Base-by-base conservation (phyloP, 2,329 filamentous ascomycete species). In the Apiospora arundinis region DNA sequence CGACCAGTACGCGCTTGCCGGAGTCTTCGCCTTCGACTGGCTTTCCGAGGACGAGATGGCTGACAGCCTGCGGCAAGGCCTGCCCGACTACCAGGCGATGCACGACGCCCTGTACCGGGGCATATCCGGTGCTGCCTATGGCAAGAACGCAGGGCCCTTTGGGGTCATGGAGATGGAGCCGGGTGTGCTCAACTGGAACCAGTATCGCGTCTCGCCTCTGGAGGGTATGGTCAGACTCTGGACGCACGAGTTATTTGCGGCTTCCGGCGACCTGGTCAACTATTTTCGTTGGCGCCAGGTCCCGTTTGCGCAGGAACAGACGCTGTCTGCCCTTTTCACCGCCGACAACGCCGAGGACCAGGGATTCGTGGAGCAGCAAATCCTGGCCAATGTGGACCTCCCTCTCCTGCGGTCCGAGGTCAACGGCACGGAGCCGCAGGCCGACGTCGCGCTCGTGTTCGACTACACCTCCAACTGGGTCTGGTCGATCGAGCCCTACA, bases 111-210 rank as follows among this genome's bases (percentile, higher is more conserved):
- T 75, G n/a, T 76, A 76, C 69, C 69, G 74, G 37, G 72, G 74
- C 45, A 63, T 76, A 18, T 70, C 75, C 12, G 75, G 75, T 7
- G 74, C 74, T 4, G 75, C 75, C 6, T 75, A 76, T 37, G 72
- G 71, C 23, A 42, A 71, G 32, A 71, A 65, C 2, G 49, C 72
- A 3, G 75, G 75, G 0, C 74, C 75, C 11, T 75, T 73, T 7
- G 75, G 75, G 0, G 70, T 76, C n/a, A 76, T 76, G 75, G 75
- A 76, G 49, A 75, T 76, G 75, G 69, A 76, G 60, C 75, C 75
- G 4, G 75, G 75, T n/a, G 70, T 76, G 37, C 74, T 76, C 21
- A 76, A 76, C 68, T 76, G 75, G 75, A 72, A 74, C 40, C 70
- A 72, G 48, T 75, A 73, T 63, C 72, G 75, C 18, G 75, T 76